Evolutionary conservation across 2,329 filamentous ascomycete genomes (phyloP), one percentile per base, ranked within the genome.

Genomic region (Phoma herbarum): DNA sequence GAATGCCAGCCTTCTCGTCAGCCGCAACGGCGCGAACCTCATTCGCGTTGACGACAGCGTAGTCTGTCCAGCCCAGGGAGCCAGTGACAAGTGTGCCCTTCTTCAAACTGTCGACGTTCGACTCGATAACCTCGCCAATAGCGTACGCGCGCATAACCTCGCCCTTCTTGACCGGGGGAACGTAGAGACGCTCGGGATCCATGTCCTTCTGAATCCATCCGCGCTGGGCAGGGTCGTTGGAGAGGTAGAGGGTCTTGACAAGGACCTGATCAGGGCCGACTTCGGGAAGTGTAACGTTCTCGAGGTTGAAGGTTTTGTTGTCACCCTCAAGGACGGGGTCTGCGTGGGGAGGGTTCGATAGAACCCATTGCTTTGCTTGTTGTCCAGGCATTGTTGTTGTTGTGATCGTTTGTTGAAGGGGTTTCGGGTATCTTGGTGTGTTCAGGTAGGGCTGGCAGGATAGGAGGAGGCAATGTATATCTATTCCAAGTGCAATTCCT

Each of bases 1-100:
- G 68, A 26, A 82, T 71, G 4, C 77, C 79, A 2, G 67, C 60
- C 26, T 64, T 65, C 37, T 75, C 65, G 26, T 75, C 68, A 16
- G 67, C 53, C 39, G 76, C 65, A 9, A 77, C 54, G n/a, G 68
- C 59, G 4, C 70, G 69, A 29, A 69, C 71, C 12, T 72, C 69
- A 12, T 69, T 70, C 7, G 77, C 76, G 35, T 77, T 64, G 9
- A 80, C 71, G 10, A 92, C 79, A 11, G 84, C 84, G 62, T 90
- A 84, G 72, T 92, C 85, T 43, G 84, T 84, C 90, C 90, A 92
- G 47, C 88, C 88, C 43, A 62, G 39, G 8, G 69, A 75, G 10
- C 80, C 82, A 11, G 79, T 77, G 35, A 90, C 86, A 55, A 88
- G 80, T 53, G 85, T 82, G 48, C 89, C 89, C 16, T 81, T 79